These are phyloP conservation scores for Ustilago crameri DNA, from an alignment of 1,284 basidiomycete genomes.

Conservation along the genomic window DNA sequence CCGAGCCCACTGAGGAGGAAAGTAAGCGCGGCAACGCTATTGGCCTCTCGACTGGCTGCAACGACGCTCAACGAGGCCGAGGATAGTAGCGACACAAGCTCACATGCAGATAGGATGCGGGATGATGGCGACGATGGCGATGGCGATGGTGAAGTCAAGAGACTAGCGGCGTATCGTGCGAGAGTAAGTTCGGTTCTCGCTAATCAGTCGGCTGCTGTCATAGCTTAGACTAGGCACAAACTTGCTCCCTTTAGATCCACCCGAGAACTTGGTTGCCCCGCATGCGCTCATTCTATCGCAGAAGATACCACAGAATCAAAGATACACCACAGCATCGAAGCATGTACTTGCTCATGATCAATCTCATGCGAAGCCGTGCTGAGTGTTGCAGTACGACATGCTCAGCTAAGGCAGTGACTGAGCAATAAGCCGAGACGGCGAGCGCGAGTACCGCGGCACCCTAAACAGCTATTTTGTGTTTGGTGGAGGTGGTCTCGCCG, in stretches of 20 bases:
- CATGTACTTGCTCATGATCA: no score
- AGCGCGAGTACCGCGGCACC: no score
- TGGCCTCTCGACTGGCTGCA: constrained; percentile 18
- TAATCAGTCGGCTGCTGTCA: background rate
- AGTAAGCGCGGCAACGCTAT: constrained; percentile 15
- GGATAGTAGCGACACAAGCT: background rate
- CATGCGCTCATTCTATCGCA: no score
- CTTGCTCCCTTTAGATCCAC: background rate
- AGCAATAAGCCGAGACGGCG: no score
- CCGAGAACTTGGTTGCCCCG: no score
- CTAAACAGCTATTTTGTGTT: no score
- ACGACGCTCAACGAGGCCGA: constrained; percentile 5
- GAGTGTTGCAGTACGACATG: no score
- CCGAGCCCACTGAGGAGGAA: constrained; percentile 38
- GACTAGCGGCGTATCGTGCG: constrained; percentile 11
- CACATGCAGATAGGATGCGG: background rate
- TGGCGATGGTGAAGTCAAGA: background rate
- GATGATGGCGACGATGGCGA: constrained; percentile 1
- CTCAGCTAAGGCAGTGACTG: no score
- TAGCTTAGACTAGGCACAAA: constrained; percentile 1
- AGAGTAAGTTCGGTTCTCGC: constrained; percentile 10
- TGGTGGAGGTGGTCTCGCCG: no score
- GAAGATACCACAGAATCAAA: no score
- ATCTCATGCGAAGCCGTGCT: no score
- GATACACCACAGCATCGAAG: no score